A percentile compares a stretch with the other conserved stretches of the same genome.
phyloP scores from a whole-genome alignment of 1,284 basidiomycete genomes.

The Leccinum subrobustum region DNA sequence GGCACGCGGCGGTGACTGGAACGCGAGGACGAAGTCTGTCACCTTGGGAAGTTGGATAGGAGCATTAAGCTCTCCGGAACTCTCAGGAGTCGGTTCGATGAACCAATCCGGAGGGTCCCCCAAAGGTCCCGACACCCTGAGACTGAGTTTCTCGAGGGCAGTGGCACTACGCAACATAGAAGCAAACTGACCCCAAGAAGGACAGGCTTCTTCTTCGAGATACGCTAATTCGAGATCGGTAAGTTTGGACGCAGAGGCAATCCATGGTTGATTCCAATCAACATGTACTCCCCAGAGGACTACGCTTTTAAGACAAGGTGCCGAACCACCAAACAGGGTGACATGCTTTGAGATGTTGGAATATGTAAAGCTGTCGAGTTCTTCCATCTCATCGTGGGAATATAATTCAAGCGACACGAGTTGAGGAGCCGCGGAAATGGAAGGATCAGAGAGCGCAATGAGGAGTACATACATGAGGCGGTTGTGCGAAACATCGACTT shows the following conservation, averaged over 20 bases:
- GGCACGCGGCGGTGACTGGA: slow-evolving; percentile 44
- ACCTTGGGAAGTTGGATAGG: slow-evolving; percentile 48
- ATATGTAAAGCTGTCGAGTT: slow-evolving; percentile 39
- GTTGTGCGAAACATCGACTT: slow-evolving; percentile 44
- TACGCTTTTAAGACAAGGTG: slow-evolving; percentile 49
- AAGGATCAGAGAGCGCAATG: slow-evolving; percentile 36
- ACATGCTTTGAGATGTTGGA: slow-evolving; percentile 38
- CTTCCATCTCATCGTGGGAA: slow-evolving; percentile 42
- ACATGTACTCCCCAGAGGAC: slow-evolving; percentile 64
- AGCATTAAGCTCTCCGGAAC: slow-evolving; percentile 31
- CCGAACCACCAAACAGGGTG: slow-evolving; percentile 51
- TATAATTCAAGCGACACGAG: slow-evolving; percentile 49
- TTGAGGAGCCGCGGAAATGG: slow-evolving; percentile 44
- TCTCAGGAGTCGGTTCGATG: slow-evolving; percentile 10
- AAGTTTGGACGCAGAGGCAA: slow-evolving; percentile 40
- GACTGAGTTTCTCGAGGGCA: slow-evolving; percentile 45
- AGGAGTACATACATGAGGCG: slow-evolving; percentile 47
- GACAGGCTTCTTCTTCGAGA: slow-evolving; percentile 56
- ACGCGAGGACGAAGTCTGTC: slow-evolving; percentile 46
- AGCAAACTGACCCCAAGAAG: slow-evolving; percentile 48
- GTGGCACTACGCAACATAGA: slow-evolving; percentile 50
- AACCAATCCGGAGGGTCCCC: slow-evolving; percentile 40
- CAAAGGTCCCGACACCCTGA: slow-evolving; percentile 53
- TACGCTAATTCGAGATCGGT: slow-evolving; percentile 55
- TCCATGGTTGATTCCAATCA: slow-evolving; percentile 49